Evolutionary conservation across 2,329 filamentous ascomycete species (phyloP).

Genomic region (Nothopassalora personata): DNA sequence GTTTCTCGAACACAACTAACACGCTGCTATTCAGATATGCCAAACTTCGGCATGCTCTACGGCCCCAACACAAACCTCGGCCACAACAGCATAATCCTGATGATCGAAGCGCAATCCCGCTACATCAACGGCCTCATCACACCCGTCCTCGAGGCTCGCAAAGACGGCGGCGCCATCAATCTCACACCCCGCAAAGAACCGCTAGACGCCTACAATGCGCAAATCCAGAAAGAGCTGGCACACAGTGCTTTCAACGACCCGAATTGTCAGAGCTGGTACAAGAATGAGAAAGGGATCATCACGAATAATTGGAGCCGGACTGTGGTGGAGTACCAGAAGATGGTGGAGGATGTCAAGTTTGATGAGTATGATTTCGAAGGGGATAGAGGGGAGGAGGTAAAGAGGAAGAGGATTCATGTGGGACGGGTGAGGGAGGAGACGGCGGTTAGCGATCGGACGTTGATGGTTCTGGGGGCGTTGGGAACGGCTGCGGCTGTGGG

Average conservation of each 20-base stretch:
- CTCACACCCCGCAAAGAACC: slow-evolving; percentile 41
- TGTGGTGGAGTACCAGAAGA: slow-evolving; percentile 52
- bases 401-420: slow-evolving; percentile 34
- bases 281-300: slow-evolving; percentile 49
- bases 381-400: slow-evolving; percentile 28
- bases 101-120: slow-evolving; percentile 55
- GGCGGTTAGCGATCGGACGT: slow-evolving; percentile 34
- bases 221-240: slow-evolving; percentile 42
- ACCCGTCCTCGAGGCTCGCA: slow-evolving; percentile 44
- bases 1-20: too few species aligned
- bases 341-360: slow-evolving; percentile 40
- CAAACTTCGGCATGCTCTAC: slow-evolving; percentile 55
- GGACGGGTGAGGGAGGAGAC: slow-evolving; percentile 45
- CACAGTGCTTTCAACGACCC: slow-evolving; percentile 50
- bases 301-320: slow-evolving; percentile 54
- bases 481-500: slow-evolving; percentile 35
- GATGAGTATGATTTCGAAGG: slow-evolving; percentile 40
- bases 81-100: slow-evolving; percentile 53
- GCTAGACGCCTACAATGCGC: slow-evolving; percentile 43
- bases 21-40: slow-evolving; percentile 37
- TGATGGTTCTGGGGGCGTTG: slow-evolving; percentile 33
- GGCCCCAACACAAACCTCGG: slow-evolving; percentile 53
- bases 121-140: slow-evolving; percentile 50
- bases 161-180: slow-evolving; percentile 37
- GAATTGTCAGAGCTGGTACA: slow-evolving; percentile 54